A percentile compares a stretch with the other conserved stretches of the same genome.
phyloP scores from a whole-genome alignment of 345 rosid genomes.

The Passiflora organensis region DNA sequence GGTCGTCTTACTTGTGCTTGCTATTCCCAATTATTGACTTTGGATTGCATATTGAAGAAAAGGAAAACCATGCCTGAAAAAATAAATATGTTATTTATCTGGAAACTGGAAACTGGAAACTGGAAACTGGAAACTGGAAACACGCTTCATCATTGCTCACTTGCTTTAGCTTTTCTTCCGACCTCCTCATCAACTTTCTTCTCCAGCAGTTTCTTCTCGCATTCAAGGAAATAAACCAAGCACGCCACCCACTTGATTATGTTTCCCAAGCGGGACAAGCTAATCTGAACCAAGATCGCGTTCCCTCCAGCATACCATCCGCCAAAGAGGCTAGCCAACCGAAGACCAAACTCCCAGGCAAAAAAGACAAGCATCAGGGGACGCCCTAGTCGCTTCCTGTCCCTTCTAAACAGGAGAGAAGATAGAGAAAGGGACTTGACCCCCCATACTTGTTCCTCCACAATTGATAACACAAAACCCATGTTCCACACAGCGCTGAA shows the following conservation, averaged over 20 bases:
- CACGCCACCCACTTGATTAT: slow-evolving; percentile 42
- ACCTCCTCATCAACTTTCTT: no score
- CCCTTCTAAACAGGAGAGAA: neutral
- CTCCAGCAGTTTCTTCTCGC: slow-evolving; percentile 8
- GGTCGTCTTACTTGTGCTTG: no score
- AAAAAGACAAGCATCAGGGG: slow-evolving; percentile 9
- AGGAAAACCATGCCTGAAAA: no score
- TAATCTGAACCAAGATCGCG: neutral
- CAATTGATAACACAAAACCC: neutral
- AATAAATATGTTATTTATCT: no score
- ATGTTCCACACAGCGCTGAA: neutral
- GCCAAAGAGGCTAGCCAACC: slow-evolving; percentile 8
- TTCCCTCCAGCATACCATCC: neutral
- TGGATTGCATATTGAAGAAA: no score
- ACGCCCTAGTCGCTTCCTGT: neutral
- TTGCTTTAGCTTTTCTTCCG: no score
- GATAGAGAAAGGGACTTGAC: neutral
- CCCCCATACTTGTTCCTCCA: neutral
- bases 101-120: no score
- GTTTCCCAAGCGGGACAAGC: slow-evolving; percentile 28
- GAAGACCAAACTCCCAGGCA: slow-evolving; percentile 9
- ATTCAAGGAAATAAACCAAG: slow-evolving; percentile 34
- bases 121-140: no score
- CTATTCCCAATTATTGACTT: no score
- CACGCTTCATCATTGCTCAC: no score